phyloP scores from a whole-genome alignment of 192 early-diverging fungal genomes.

The Neocallimastix lanati region DNA sequence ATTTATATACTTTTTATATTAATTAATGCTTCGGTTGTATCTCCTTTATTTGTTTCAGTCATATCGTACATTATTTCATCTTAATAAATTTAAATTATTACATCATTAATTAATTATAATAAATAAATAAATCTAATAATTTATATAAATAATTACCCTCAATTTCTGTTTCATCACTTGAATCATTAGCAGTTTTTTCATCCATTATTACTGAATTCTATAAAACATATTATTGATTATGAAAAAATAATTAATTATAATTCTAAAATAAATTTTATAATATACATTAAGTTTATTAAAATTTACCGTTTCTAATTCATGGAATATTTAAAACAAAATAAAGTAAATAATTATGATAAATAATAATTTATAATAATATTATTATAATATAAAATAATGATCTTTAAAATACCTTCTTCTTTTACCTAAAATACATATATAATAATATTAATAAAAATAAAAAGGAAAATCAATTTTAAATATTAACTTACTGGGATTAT shows the following conservation, averaged over 20 bases:
- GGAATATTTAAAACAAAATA: too few species aligned
- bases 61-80: background rate
- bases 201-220: background rate
- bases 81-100: too few species aligned
- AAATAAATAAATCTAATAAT: too few species aligned
- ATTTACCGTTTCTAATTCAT: too few species aligned
- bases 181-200: background rate
- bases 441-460: background rate
- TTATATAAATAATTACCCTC: background rate
- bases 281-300: too few species aligned
- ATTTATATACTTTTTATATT: background rate
- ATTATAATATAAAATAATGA: background rate
- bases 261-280: too few species aligned
- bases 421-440: background rate
- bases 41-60: background rate
- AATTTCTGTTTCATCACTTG: background rate
- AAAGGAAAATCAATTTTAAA: background rate
- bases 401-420: background rate
- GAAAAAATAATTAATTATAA: too few species aligned
- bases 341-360: too few species aligned
- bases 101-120: too few species aligned
- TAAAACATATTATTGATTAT: background rate
- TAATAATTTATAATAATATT: too few species aligned
- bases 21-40: background rate
- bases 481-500: background rate